Evolutionary conservation across 495 filamentous ascomycete species (phyloP), one percentile per base, ranked within the genome.

Genomic region (Neurospora sp.): DNA sequence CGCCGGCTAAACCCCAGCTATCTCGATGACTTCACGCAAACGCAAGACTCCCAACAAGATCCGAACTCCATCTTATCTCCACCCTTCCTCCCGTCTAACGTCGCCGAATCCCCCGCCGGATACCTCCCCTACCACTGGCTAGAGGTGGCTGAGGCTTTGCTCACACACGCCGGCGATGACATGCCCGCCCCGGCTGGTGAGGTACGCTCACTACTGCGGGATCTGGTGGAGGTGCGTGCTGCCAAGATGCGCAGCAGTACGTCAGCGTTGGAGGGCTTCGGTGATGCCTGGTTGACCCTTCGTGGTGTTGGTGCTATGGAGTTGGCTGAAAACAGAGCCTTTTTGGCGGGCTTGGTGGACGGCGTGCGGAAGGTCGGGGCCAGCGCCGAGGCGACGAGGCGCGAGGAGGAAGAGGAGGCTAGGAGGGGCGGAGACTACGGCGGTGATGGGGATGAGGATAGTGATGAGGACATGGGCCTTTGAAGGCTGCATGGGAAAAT

Each of bases 111-210:
- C 5, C 86, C 88, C 9, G 80, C 86, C 0, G 89, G 90, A 16
- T 88, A 90, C 20, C 85, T 99, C 12, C 96, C 96, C 1, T 98
- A 94, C 77, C 94, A 97, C 82, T 99, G 94, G 94, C 86, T 97
- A 0, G 94, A 97, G 81, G 84, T 97, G 0, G 90, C 91, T 0
- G 93, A 96, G 79, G 88, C 95, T 79, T 84, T 99, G 44, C 87
- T 98, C 4, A 91, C 93, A 39, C 91, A 90, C 31, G 94, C 94
- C 35, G 87, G 88, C 9, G 95, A 99, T 81, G 95, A 98, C 79
- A 87, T 98, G 54, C 87, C 91, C 1, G 90, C 91, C 3, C 31
- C 76, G 5, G 86, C 92, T 10, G 92, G 93, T 74, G 86, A 88
- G 76, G 90, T 96, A 31, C 84, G 94, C 12, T 87, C 90, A 70